Evolutionary conservation across 1,284 basidiomycete species (phyloP).

Genomic region (Ustilago sp.): DNA sequence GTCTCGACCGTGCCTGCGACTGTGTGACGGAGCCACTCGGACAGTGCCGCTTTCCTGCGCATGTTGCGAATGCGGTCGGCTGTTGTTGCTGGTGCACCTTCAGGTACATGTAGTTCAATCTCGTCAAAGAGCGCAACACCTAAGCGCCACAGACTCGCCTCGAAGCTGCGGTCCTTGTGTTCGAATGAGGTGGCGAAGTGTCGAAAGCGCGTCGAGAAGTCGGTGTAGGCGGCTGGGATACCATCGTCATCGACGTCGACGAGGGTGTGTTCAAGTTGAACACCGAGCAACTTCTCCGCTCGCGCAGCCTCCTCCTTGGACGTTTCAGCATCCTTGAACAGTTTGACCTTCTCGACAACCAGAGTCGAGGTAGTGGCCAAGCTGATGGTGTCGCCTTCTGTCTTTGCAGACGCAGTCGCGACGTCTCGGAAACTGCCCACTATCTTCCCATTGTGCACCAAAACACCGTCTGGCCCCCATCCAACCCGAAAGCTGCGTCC

Average conservation of each 20-base stretch:
- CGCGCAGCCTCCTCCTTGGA: slow-evolving; percentile 40
- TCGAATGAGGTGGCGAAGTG: slow-evolving; percentile 83
- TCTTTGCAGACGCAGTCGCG: slow-evolving; percentile 10
- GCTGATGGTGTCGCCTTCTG: slow-evolving; percentile 17
- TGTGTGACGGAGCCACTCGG: slow-evolving; percentile 84
- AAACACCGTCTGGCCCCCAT: slow-evolving; percentile 84
- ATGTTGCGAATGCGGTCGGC: slow-evolving; percentile 76
- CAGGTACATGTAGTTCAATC: slow-evolving; percentile 77
- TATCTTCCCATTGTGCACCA: slow-evolving; percentile 78
- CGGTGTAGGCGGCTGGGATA: slow-evolving; percentile 73
- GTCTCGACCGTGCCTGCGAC: slow-evolving; percentile 81
- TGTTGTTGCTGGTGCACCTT: slow-evolving; percentile 74
- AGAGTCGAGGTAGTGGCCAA: slow-evolving; percentile 32
- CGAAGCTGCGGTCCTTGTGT: slow-evolving; percentile 76
- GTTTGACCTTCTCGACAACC: slow-evolving; percentile 50
- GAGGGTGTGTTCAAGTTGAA: slow-evolving; percentile 82
- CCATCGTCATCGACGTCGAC: slow-evolving; percentile 74
- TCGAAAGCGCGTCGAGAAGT: slow-evolving; percentile 77
- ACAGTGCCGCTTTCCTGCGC: slow-evolving; percentile 83
- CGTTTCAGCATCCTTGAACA: slow-evolving; percentile 50
- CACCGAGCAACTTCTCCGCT: slow-evolving; percentile 77
- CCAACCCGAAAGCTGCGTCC: slow-evolving; percentile 90
- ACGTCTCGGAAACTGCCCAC: slow-evolving; percentile 13
- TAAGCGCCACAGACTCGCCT: slow-evolving; percentile 82
- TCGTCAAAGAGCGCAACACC: slow-evolving; percentile 92